Evolutionary conservation across 2,329 filamentous ascomycete genomes (phyloP).

Genomic region (Simplicillium aogashimaense): DNA sequence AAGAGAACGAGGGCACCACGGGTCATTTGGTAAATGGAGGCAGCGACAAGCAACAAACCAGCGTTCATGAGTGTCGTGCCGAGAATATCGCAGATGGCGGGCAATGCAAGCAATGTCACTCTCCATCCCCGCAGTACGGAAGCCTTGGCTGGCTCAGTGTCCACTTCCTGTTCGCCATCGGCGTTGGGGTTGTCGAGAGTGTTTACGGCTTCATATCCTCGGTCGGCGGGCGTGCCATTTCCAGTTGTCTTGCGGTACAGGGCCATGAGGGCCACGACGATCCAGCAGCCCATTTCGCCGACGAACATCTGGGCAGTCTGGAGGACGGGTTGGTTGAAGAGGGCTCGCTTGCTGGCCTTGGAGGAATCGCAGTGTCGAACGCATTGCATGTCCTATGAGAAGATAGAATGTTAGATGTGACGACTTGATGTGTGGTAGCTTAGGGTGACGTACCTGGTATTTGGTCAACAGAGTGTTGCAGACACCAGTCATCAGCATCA

Average conservation of each 20-base stretch:
- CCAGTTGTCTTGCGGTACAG: slow-evolving; percentile 51
- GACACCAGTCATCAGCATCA: slow-evolving; percentile 94
- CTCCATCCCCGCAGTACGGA: slow-evolving; percentile 61
- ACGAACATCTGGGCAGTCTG: slow-evolving; percentile 98
- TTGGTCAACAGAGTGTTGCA: slow-evolving; percentile 97
- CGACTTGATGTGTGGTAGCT: background rate
- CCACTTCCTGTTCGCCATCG: slow-evolving; percentile 19
- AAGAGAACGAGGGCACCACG: slow-evolving; percentile 90
- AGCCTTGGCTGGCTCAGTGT: slow-evolving; percentile 27
- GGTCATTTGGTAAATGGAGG: slow-evolving; percentile 98
- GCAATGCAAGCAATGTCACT: slow-evolving; percentile 68
- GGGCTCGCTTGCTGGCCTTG: slow-evolving; percentile 53
- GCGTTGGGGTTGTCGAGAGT: slow-evolving; percentile 32
- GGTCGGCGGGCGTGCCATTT: slow-evolving; percentile 29
- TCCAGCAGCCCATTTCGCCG: slow-evolving; percentile 92
- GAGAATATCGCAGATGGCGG: slow-evolving; percentile 86
- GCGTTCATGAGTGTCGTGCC: slow-evolving; percentile 97
- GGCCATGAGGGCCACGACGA: slow-evolving; percentile 65
- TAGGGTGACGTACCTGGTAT: slow-evolving; percentile 59
- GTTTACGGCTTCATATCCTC: slow-evolving; percentile 58
- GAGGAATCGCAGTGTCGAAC: slow-evolving; percentile 75
- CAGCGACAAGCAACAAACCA: slow-evolving; percentile 84
- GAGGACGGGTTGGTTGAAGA: slow-evolving; percentile 90
- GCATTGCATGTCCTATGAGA: slow-evolving; percentile 81
- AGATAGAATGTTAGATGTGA: background rate